A percentile compares a stretch with the other conserved stretches of the same genome.
Evolutionary conservation across 73 alveolate species (phyloP).

Genomic region (Symbiodinium natans): DNA sequence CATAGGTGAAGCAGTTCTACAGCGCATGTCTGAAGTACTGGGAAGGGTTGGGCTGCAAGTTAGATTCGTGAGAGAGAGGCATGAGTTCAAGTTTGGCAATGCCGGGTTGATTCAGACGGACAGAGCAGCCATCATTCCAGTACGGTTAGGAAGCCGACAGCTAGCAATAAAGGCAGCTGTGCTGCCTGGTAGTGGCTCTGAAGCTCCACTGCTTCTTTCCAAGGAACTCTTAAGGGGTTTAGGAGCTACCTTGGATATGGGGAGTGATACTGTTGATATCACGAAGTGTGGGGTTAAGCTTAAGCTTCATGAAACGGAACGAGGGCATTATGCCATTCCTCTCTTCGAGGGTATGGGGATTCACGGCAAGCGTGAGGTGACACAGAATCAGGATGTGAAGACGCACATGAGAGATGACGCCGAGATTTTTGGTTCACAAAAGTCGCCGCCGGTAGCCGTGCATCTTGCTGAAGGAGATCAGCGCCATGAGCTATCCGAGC

Average conservation of each 20-base stretch:
- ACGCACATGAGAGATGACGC: background rate
- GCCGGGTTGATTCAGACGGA: background rate
- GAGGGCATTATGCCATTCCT: conserved; percentile 58
- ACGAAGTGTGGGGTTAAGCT: background rate
- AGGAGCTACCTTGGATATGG: conserved; percentile 1
- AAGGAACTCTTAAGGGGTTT: background rate
- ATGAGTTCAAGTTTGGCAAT: conserved; percentile 1
- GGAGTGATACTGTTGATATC: background rate
- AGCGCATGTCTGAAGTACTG: background rate
- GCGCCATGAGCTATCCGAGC: background rate
- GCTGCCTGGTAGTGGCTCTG: background rate
- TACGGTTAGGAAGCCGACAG: background rate
- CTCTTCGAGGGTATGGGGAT: background rate
- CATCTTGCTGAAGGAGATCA: too few relatives aligned
- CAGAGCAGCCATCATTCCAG: background rate
- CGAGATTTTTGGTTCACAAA: background rate
- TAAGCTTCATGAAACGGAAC: background rate
- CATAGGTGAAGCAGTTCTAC: background rate
- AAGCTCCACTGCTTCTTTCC: conserved; percentile 20
- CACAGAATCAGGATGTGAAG: background rate
- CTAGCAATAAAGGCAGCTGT: background rate
- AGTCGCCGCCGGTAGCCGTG: background rate
- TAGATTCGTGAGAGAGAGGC: background rate
- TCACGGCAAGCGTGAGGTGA: background rate
- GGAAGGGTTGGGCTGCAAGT: background rate